phyloP scores from a whole-genome alignment of 148 eudicot genomes.

The Pharnaceum exiguum region DNA sequence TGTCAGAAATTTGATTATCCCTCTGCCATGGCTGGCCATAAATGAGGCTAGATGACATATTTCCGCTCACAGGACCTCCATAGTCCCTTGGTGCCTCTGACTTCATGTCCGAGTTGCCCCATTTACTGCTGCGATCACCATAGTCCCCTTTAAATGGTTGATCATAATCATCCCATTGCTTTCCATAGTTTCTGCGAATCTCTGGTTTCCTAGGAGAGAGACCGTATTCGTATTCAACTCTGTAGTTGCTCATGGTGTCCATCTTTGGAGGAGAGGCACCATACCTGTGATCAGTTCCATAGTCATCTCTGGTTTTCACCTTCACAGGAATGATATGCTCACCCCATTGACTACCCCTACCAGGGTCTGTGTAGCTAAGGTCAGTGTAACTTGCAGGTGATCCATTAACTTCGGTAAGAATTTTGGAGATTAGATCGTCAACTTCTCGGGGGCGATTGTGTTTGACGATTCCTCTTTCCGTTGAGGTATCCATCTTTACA shows the following conservation, averaged over 20 bases:
- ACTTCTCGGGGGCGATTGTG: slow-evolving; percentile 24
- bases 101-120: neutral
- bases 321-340: neutral
- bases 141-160: slow-evolving; percentile 9
- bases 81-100: neutral
- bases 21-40: slow-evolving; percentile 1
- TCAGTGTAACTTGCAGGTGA: neutral
- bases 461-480: neutral
- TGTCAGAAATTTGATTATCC: neutral
- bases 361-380: neutral
- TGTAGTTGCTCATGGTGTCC: neutral
- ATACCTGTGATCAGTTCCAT: neutral
- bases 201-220: slow-evolving; percentile 1
- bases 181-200: slow-evolving; percentile 9
- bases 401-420: slow-evolving; percentile 30
- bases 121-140: slow-evolving; percentile 5
- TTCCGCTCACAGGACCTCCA: neutral
- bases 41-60: neutral
- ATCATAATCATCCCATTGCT: slow-evolving; percentile 5
- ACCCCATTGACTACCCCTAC: neutral
- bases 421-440: slow-evolving; percentile 14
- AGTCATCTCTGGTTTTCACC: neutral
- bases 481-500: neutral
- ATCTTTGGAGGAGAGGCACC: neutral
- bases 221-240: neutral